A percentile compares a stretch with the other conserved stretches of the same genome.
These are phyloP conservation scores for Aspergillus affinis DNA, from an alignment of 495 filamentous ascomycete genomes.

Conservation along the genomic window DNA sequence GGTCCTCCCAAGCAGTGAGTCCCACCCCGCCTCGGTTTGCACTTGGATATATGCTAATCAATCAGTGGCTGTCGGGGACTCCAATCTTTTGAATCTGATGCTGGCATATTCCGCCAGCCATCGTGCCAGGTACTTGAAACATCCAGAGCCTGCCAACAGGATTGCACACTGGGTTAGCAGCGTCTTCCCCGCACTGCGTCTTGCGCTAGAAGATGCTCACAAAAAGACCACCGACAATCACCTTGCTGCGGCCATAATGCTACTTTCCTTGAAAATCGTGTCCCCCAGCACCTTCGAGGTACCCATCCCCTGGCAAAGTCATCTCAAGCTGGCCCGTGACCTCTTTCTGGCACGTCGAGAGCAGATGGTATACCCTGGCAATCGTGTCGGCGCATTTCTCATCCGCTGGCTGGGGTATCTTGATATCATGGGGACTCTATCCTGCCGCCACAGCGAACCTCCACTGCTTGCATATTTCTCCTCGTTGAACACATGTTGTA, in stretches of 20 bases:
- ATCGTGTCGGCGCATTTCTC: conserved; percentile 76
- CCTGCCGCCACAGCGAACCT: conserved; percentile 61
- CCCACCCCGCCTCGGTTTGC: not conserved
- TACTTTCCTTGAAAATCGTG: conserved; percentile 82
- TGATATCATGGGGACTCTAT: conserved; percentile 75
- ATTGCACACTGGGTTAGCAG: conserved; percentile 78
- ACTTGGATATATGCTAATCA: not conserved
- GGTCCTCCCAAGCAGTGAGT: conserved; percentile 68
- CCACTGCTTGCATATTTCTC: conserved; percentile 58
- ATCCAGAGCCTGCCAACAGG: conserved; percentile 72
- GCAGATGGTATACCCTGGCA: conserved; percentile 52
- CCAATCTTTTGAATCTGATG: conserved; percentile 71
- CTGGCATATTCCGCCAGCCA: conserved; percentile 83
- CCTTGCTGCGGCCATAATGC: conserved; percentile 82
- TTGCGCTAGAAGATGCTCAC: conserved; percentile 56
- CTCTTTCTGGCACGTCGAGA: conserved; percentile 67
- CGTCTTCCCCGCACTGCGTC: conserved; percentile 71
- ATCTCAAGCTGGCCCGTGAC: conserved; percentile 72
- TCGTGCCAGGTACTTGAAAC: conserved; percentile 71
- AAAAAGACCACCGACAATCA: conserved; percentile 71
- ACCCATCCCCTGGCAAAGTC: conserved; percentile 71
- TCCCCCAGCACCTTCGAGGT: conserved; percentile 78
- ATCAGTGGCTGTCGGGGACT: conserved; percentile 64
- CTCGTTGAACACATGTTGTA: conserved; percentile 46
- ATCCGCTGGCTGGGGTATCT: conserved; percentile 84